A percentile compares a stretch with the other conserved stretches of the same genome.
phyloP scores from a whole-genome alignment of 495 filamentous ascomycete genomes.

The Hypoxylon lienhwacheense region DNA sequence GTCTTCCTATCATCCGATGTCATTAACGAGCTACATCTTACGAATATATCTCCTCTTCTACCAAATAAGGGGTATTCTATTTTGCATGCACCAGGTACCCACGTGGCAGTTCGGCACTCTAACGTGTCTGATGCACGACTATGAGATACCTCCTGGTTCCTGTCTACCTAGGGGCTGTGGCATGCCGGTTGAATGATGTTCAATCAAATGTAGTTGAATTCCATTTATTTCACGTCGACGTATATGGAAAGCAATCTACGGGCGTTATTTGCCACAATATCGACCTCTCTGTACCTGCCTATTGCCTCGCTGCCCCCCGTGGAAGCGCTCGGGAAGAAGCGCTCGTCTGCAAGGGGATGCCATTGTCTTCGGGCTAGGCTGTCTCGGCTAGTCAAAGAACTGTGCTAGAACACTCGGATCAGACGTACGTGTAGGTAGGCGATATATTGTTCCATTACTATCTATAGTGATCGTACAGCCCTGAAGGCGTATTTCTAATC shows the following conservation, averaged over 20 bases:
- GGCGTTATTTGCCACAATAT: no score
- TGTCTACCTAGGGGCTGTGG: not conserved
- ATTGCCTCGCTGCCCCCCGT: no score
- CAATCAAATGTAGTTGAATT: not conserved
- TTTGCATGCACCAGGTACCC: no score
- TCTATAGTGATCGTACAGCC: not conserved
- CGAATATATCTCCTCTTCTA: no score
- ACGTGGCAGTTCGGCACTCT: no score
- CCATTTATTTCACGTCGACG: not conserved
- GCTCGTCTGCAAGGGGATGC: no score
- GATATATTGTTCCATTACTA: not conserved
- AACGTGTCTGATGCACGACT: not conserved
- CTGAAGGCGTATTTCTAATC: slow-evolving; percentile 1
- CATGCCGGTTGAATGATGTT: slow-evolving; percentile 13
- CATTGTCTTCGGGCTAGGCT: not conserved
- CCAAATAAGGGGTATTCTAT: no score
- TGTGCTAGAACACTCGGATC: slow-evolving; percentile 3
- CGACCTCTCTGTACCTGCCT: no score
- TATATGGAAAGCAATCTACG: no score
- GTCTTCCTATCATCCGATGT: no score
- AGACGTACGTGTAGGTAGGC: not conserved
- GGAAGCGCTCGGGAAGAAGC: no score
- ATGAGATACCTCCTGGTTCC: not conserved
- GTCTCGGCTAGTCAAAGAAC: not conserved
- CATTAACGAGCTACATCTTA: no score